A percentile compares a stretch with the other conserved stretches of the same genome.
Conservation (phyloP, 176 grass and related monocot genomes). For the Dendrocalamus sinicus region DNA sequence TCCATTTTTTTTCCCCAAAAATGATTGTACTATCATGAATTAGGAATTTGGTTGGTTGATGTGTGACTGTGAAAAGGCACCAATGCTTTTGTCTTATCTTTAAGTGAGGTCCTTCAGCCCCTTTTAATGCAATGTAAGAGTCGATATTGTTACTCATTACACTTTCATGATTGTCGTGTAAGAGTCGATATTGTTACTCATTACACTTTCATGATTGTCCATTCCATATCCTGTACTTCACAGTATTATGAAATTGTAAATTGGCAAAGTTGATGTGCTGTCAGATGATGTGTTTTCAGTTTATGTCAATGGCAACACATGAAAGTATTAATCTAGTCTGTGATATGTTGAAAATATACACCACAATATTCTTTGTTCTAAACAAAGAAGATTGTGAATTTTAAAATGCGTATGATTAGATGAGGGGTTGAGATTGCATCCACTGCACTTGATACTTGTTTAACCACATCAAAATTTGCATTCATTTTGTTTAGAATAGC, state of each 20-base stretch:
- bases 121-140: background rate
- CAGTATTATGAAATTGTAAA: background rate
- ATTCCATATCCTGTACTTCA: background rate
- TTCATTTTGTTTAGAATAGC: background rate
- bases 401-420: background rate
- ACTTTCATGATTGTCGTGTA: background rate
- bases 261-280: slow-evolving; percentile 8
- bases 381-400: background rate
- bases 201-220: background rate
- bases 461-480: background rate
- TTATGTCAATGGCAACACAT: background rate
- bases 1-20: background rate
- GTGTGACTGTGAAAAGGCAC: background rate
- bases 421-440: slow-evolving; percentile 9
- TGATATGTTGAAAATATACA: background rate
- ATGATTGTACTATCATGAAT: background rate
- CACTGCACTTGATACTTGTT: background rate
- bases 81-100: background rate
- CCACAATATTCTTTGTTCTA: background rate
- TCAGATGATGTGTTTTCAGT: background rate
- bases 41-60: background rate
- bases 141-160: background rate
- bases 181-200: background rate
- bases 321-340: background rate
- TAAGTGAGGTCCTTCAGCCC: background rate